These are phyloP conservation scores for Fusarium heterosporum DNA, from an alignment of 2,329 filamentous ascomycete species.

Conservation along the genomic window DNA sequence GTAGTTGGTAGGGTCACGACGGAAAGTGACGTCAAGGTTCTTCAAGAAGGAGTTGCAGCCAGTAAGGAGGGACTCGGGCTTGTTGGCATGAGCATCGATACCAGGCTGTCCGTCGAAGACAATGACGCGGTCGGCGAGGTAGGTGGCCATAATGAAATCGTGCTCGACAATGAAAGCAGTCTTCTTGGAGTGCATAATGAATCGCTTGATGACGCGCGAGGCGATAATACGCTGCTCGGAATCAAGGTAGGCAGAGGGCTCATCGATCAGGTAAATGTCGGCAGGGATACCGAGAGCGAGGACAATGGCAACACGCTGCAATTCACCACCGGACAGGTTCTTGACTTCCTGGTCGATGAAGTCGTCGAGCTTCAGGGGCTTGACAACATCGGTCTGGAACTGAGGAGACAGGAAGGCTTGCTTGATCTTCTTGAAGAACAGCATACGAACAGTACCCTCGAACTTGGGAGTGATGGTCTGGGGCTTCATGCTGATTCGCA, in stretches of 20 bases:
- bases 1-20: conserved; percentile 95
- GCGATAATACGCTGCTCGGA: conserved; percentile 99
- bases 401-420: conserved; percentile 94
- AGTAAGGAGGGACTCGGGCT: conserved; percentile 90
- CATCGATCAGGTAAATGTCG: conserved; percentile 98
- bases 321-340: conserved; percentile 98
- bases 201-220: conserved; percentile 97
- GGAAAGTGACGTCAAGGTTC: conserved; percentile 98
- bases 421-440: conserved; percentile 99
- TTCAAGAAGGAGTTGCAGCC: conserved; percentile 97
- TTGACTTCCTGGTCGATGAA: conserved; percentile 99
- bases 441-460: conserved; percentile 92
- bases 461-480: conserved; percentile 99
- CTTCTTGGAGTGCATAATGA: conserved; percentile 99
- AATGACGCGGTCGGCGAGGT: conserved; percentile 90
- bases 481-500: conserved; percentile 99
- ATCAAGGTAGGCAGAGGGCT: conserved; percentile 96
- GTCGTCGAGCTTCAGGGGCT: conserved; percentile 98
- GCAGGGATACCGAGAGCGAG: conserved; percentile 94
- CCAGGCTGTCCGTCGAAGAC: conserved; percentile 97
- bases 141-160: conserved; percentile 96
- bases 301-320: conserved; percentile 98
- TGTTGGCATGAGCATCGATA: conserved; percentile 86
- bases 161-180: conserved; percentile 99
- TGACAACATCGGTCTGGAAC: conserved; percentile 99